Evolutionary conservation across 148 eudicot genomes (phyloP).

Genomic region (Cornus kousa): DNA sequence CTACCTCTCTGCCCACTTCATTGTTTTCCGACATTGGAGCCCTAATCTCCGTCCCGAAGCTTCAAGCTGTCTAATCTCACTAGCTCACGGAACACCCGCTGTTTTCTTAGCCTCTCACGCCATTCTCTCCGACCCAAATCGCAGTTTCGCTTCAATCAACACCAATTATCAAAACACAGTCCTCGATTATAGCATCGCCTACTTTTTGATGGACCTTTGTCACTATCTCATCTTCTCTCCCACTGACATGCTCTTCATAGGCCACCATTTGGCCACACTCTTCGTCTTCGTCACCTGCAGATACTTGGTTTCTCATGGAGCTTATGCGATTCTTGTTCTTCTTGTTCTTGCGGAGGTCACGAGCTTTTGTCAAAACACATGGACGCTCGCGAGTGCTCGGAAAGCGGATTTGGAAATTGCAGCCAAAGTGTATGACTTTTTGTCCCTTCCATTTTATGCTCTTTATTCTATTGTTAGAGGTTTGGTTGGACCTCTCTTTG

Average conservation of each 20-base stretch:
- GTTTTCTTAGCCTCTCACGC: conserved; percentile 47
- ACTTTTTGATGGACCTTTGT: conserved; percentile 62
- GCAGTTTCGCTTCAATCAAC: conserved; percentile 44
- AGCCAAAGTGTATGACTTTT: conserved; percentile 30
- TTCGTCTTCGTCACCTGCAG: conserved; percentile 77
- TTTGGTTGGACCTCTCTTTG: conserved; percentile 57
- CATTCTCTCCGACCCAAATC: conserved; percentile 23
- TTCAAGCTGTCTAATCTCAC: conserved; percentile 67
- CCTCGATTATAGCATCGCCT: conserved; percentile 74
- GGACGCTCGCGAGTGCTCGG: conserved; percentile 67
- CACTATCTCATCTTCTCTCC: conserved; percentile 72
- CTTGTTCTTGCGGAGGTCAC: conserved; percentile 68
- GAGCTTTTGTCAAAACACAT: conserved; percentile 68
- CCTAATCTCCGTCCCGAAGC: conserved; percentile 67
- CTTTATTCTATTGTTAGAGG: conserved; percentile 62
- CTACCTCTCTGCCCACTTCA: conserved; percentile 47
- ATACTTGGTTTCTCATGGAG: conserved; percentile 57
- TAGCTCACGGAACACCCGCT: conserved; percentile 75
- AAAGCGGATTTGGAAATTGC: conserved; percentile 45
- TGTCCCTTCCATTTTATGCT: conserved; percentile 65
- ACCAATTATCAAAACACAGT: conserved; percentile 38
- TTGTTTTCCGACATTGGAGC: conserved; percentile 55
- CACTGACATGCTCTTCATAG: conserved; percentile 53
- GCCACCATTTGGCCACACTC: conserved; percentile 71
- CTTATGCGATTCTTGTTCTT: conserved; percentile 50